Percentiles rank a stretch among this genome's conserved stretches.
Evolutionary conservation across 768 basidiomycete species (phyloP).

Genomic region (Tricholoma saponaceum): DNA sequence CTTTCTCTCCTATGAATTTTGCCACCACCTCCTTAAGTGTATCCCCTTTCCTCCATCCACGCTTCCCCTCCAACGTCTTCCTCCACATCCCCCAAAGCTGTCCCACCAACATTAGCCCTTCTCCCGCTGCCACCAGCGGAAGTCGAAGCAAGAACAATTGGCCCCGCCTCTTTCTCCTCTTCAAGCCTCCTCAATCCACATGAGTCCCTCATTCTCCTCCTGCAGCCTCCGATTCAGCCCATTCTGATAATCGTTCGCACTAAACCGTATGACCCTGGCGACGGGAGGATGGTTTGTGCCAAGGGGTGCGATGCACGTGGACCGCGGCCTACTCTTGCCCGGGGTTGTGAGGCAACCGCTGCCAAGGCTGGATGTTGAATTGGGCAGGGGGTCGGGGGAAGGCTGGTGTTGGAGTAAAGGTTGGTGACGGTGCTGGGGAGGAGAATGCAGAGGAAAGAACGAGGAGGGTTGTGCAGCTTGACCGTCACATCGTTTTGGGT

Average conservation of each 20-base stretch:
- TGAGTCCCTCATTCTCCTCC: constrained; percentile 76
- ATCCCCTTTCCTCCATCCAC: constrained; percentile 67
- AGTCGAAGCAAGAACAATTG: constrained; percentile 20
- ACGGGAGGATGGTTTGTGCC: constrained; percentile 44
- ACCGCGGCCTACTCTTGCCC: constrained; percentile 25
- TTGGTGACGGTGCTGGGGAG: constrained; percentile 51
- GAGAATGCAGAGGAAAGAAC: constrained; percentile 40
- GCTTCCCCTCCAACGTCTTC: constrained; percentile 62
- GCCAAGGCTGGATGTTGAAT: constrained; percentile 58
- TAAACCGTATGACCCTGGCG: constrained; percentile 53
- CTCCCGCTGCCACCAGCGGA: constrained; percentile 27
- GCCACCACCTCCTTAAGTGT: constrained; percentile 45
- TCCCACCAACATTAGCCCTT: constrained; percentile 50
- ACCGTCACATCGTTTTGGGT: constrained; percentile 24
- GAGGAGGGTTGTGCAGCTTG: constrained; percentile 26
- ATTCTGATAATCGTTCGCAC: constrained; percentile 84
- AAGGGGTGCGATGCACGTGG: constrained; percentile 60
- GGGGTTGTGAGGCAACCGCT: constrained; percentile 61
- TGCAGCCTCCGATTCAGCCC: constrained; percentile 78
- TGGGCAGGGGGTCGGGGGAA: constrained; percentile 59
- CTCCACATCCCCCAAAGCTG: constrained; percentile 52
- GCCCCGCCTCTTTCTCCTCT: constrained; percentile 33
- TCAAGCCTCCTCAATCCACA: constrained; percentile 50
- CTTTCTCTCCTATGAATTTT: constrained; percentile 42
- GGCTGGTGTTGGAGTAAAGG: constrained; percentile 69